Evolutionary conservation across 805 yeast species (phyloP).

Genomic region (Blastobotrys parvus): DNA sequence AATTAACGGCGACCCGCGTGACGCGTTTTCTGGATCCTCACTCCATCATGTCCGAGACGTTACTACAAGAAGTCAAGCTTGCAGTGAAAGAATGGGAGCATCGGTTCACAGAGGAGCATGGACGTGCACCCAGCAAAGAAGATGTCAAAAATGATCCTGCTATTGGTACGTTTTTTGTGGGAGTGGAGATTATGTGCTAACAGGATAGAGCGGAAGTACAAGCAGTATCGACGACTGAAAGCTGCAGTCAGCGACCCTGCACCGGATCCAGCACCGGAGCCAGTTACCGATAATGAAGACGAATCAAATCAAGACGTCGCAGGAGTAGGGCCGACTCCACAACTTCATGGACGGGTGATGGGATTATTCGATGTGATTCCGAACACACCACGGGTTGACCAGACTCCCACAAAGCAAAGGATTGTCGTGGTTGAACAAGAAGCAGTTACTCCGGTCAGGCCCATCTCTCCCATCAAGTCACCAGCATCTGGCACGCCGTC

Average conservation of each 20-base stretch:
- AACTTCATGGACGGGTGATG: slow-evolving; percentile 65
- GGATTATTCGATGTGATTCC: slow-evolving; percentile 55
- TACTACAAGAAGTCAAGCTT: slow-evolving; percentile 26
- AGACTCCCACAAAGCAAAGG: not conserved
- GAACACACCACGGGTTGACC: slow-evolving; percentile 2
- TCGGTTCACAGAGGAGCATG: slow-evolving; percentile 30
- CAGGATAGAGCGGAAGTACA: not conserved
- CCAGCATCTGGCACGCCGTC: slow-evolving; percentile 7
- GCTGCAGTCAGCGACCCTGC: not conserved
- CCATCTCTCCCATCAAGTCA: slow-evolving; percentile 7
- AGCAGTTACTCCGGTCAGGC: slow-evolving; percentile 2
- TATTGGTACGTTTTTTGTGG: slow-evolving; percentile 7
- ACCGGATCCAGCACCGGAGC: not conserved
- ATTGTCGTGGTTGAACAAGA: not conserved
- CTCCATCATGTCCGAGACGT: not conserved
- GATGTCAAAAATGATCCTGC: slow-evolving; percentile 37
- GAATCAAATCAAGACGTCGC: slow-evolving; percentile 2
- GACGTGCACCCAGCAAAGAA: slow-evolving; percentile 38
- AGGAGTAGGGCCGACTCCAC: slow-evolving; percentile 83
- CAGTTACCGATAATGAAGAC: not conserved
- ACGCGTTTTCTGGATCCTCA: not conserved
- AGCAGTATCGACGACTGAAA: not conserved
- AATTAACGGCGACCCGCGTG: not conserved
- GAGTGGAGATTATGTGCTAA: not conserved
- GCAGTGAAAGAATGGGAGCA: slow-evolving; percentile 52